Evolutionary conservation across 2,329 filamentous ascomycete species (phyloP).

Genomic region (Sporothrix protearum): DNA sequence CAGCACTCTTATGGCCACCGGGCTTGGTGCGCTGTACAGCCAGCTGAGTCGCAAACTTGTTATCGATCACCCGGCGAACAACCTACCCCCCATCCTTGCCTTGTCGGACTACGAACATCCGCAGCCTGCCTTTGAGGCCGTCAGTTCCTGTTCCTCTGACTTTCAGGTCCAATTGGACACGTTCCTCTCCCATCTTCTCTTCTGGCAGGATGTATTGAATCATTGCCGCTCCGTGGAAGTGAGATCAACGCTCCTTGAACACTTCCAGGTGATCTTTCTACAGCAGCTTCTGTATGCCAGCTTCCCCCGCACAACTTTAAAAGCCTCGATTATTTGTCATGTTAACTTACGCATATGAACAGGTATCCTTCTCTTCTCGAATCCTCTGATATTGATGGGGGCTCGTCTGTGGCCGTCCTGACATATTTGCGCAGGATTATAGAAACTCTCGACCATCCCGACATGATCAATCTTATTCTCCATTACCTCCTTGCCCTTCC

Average conservation of each 20-base stretch:
- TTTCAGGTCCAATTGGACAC: constrained; percentile 86
- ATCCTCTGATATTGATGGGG: constrained; percentile 94
- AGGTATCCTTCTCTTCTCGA: constrained; percentile 86
- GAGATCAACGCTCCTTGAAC: constrained; percentile 87
- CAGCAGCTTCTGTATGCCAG: constrained; percentile 70
- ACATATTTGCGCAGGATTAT: constrained; percentile 90
- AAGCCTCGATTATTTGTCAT: neutral
- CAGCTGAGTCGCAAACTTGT: constrained; percentile 73
- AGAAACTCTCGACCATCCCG: constrained; percentile 85
- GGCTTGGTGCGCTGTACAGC: constrained; percentile 72
- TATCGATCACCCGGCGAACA: constrained; percentile 69
- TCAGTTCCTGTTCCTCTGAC: constrained; percentile 68
- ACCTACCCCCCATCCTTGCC: constrained; percentile 76
- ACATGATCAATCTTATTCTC: constrained; percentile 90
- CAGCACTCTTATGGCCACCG: constrained; percentile 94
- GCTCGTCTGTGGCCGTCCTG: constrained; percentile 91
- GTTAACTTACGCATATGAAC: neutral
- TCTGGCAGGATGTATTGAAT: constrained; percentile 97
- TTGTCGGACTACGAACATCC: constrained; percentile 85
- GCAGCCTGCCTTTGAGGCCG: constrained; percentile 64
- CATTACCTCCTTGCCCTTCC: constrained; percentile 86
- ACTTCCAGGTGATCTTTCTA: constrained; percentile 94
- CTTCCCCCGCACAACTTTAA: no score
- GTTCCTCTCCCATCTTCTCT: constrained; percentile 89
- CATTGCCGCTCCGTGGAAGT: constrained; percentile 91